phyloP scores from a whole-genome alignment of 345 rosid species.

The Gossypium stocksii region DNA sequence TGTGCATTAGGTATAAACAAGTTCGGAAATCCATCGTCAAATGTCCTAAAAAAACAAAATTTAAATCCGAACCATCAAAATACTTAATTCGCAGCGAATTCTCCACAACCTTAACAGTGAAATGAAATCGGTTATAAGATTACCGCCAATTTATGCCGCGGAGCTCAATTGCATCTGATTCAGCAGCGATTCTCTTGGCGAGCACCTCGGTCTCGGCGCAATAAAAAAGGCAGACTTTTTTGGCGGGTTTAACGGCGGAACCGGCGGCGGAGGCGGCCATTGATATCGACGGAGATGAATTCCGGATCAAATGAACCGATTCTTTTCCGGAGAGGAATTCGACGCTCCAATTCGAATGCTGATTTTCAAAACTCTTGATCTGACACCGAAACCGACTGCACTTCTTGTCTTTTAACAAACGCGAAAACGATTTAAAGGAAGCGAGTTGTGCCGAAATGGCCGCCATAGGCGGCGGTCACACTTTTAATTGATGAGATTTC shows the following conservation, averaged over 20 bases:
- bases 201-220: slow-evolving; percentile 72
- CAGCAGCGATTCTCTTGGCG: slow-evolving; percentile 67
- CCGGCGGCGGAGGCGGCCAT: slow-evolving; percentile 49
- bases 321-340: slow-evolving; percentile 50
- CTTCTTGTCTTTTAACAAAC: neutral
- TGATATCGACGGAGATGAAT: slow-evolving; percentile 34
- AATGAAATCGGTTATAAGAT: neutral
- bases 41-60: slow-evolving; percentile 42
- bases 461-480: slow-evolving; percentile 12
- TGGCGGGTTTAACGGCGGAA: slow-evolving; percentile 44
- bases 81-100: neutral
- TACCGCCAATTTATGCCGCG: slow-evolving; percentile 88
- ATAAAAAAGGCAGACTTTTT: slow-evolving; percentile 70
- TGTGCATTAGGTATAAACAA: slow-evolving; percentile 93
- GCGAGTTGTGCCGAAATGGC: slow-evolving; percentile 9
- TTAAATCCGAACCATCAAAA: neutral
- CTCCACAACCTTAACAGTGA: neutral
- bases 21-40: slow-evolving; percentile 92
- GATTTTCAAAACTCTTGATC: slow-evolving; percentile 52
- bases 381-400: slow-evolving; percentile 31
- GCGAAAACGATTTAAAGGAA: slow-evolving; percentile 11
- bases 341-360: slow-evolving; percentile 40
- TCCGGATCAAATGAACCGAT: slow-evolving; percentile 38
- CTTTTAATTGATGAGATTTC: neutral
- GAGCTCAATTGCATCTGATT: slow-evolving; percentile 80